Base-by-base conservation (phyloP, 495 filamentous ascomycete species). In the Sordaria brevicollis region DNA sequence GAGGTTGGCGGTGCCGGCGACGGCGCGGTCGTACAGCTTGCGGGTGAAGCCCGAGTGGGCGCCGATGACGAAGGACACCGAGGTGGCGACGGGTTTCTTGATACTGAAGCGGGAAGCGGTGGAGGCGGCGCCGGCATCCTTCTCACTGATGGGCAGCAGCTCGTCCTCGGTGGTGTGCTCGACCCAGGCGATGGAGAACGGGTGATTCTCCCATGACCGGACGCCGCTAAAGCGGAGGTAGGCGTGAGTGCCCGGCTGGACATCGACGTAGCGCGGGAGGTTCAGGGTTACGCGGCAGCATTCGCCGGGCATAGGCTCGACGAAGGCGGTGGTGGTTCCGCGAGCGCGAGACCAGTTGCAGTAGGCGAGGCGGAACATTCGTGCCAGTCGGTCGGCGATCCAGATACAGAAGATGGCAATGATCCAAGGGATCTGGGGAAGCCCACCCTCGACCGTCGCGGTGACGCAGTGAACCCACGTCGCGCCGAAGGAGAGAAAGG, bases 181-280 rank as follows among this genome's bases (percentile, higher is more conserved):
- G 75, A 88, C 88, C 94, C 94, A 98, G 69, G 91, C 93, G 66
- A 98, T 85, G 34, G 93, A 95, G 81, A 99, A 98, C 4, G 95
- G 95, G 77, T 99, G 95, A 49, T 88, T 92, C 71, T 92, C 93
- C 91, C 91, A 96, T 71, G 86, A 85, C 49, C 87, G 91, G 71
- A 96, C 74, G 11, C 88, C 80, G 34, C 88, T 87, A 71, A 97
- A 91, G 76, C 93, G 94, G 41, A 99, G 82, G 77, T 96, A 99
- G 69, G 87, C 87, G 80, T 98, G 94, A 71, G 92, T 91, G 67
- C 95, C 95, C 2, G 95, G 94, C 62, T 85, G 81, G 82, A 95
- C 89, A 65, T 84, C 83, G 83, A 93, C 90, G 65, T 90, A 88
- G 5, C 90, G 91, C 66, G 91, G 89, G 54, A 97, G 82, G 71